Conservation (phyloP, 1,284 basidiomycete species). For the Ustilago hordei region DNA sequence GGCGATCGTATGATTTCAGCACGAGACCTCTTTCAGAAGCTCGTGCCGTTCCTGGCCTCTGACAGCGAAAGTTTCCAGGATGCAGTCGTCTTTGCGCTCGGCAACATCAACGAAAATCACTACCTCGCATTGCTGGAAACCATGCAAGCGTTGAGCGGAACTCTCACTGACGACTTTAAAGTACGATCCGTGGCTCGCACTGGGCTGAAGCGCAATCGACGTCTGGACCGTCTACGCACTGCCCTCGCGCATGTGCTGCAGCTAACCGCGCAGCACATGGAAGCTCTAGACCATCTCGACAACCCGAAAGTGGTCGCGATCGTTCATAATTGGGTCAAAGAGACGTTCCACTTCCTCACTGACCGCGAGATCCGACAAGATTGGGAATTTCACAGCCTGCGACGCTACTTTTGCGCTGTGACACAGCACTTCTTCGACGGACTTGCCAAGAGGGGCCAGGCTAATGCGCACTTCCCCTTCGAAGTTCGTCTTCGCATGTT, state of each 20-base stretch:
- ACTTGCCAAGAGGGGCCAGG: constrained; percentile 78
- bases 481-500: constrained; percentile 85
- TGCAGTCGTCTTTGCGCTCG: constrained; percentile 86
- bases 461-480: constrained; percentile 81
- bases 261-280: constrained; percentile 82
- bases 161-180: constrained; percentile 81
- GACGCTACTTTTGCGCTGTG: constrained; percentile 89
- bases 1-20: constrained; percentile 81
- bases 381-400: constrained; percentile 82
- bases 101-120: constrained; percentile 81
- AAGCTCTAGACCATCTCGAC: constrained; percentile 78
- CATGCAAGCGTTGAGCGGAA: constrained; percentile 81
- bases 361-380: constrained; percentile 80
- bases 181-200: constrained; percentile 69
- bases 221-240: constrained; percentile 85
- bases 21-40: constrained; percentile 81
- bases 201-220: constrained; percentile 73
- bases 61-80: constrained; percentile 86
- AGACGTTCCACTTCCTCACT: constrained; percentile 82
- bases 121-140: constrained; percentile 87
- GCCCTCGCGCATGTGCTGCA: constrained; percentile 91
- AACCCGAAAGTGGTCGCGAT: constrained; percentile 79
- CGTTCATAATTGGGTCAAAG: constrained; percentile 86
- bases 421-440: constrained; percentile 87
- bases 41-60: constrained; percentile 87